These are phyloP conservation scores for Lathyrus sativus DNA, from an alignment of 306 rosid species.

Conservation along the genomic window DNA sequence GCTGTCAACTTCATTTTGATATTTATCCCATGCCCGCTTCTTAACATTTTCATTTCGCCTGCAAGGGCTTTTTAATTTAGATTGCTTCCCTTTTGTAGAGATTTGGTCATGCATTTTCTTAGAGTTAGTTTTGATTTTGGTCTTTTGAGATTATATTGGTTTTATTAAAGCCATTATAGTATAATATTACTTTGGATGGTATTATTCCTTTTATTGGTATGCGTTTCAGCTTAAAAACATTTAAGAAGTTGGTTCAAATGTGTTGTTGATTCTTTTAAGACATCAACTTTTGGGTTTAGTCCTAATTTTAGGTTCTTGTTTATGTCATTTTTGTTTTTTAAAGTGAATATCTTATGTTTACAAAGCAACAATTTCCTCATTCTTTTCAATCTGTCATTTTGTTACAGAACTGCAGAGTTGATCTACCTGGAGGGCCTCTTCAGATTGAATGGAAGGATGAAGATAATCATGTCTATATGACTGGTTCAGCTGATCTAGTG, in stretches of 20 bases:
- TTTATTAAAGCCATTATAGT: not conserved
- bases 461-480: constrained; percentile 83
- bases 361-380: not conserved
- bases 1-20: constrained; percentile 12
- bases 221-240: constrained; percentile 6
- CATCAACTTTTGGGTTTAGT: not conserved
- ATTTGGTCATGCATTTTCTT: not conserved
- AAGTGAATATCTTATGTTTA: not conserved
- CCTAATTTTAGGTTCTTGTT: not conserved
- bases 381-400: constrained; percentile 18
- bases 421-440: constrained; percentile 95
- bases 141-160: not conserved
- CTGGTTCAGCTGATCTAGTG: constrained; percentile 84
- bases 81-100: not conserved
- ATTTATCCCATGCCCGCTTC: not conserved
- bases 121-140: not conserved
- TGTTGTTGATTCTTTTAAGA: not conserved
- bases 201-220: not conserved
- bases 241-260: not conserved
- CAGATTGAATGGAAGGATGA: constrained; percentile 90
- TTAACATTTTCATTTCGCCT: not conserved
- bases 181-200: constrained; percentile 20
- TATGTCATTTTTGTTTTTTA: not conserved
- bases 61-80: not conserved
- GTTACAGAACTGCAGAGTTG: constrained; percentile 81